These are phyloP conservation scores for Brassica juncea DNA, from an alignment of 345 rosid genomes.

Conservation along the genomic window DNA sequence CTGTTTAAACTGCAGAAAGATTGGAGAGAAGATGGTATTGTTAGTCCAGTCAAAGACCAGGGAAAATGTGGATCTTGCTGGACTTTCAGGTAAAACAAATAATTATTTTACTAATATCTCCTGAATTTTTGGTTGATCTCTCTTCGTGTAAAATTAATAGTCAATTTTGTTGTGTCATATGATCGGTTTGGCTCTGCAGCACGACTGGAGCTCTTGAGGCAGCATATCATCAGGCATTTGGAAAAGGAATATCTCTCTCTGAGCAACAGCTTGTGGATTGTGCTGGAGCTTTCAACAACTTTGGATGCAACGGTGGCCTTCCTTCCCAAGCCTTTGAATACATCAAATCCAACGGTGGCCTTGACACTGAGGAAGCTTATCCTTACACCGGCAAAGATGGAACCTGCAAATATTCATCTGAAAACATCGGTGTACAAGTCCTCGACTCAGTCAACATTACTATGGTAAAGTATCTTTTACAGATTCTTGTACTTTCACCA, in stretches of 20 bases:
- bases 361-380: conserved; percentile 83
- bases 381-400: conserved; percentile 68
- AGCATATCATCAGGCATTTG: conserved; percentile 88
- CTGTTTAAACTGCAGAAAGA: too few species aligned
- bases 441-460: conserved; percentile 80
- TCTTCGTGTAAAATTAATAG: not conserved
- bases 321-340: conserved; percentile 99
- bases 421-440: conserved; percentile 76
- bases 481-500: too few species aligned
- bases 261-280: conserved; percentile 99
- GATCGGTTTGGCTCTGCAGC: conserved; percentile 47
- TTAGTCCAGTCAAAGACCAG: conserved; percentile 87
- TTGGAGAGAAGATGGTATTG: conserved; percentile 86
- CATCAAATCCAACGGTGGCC: conserved; percentile 88
- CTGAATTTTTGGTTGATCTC: too few species aligned
- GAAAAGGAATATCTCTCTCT: conserved; percentile 76
- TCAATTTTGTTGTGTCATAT: not conserved
- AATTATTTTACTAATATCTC: not conserved
- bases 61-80: conserved; percentile 99
- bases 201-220: conserved; percentile 99
- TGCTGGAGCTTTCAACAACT: conserved; percentile 87
- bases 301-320: conserved; percentile 90
- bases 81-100: conserved; percentile 81
- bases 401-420: conserved; percentile 69
- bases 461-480: conserved; percentile 47